Conservation (phyloP, 176 grass and related monocot species). For the Rhynchospora pubera region DNA sequence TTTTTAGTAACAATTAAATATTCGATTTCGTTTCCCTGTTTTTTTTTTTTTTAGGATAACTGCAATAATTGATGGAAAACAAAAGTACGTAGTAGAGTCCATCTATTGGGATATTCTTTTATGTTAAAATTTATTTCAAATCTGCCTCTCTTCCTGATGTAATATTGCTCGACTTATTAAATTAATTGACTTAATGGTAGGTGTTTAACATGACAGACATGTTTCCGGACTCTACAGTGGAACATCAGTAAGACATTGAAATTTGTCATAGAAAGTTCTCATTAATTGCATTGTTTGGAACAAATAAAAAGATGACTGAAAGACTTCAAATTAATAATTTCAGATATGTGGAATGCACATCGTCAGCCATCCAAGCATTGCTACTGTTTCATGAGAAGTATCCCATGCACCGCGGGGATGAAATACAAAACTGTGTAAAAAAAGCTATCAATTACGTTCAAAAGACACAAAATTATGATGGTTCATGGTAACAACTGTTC, state of each 20-base stretch:
- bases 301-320: neutral
- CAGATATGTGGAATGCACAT: slow-evolving; percentile 73
- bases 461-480: slow-evolving; percentile 59
- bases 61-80: neutral
- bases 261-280: neutral
- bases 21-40: neutral
- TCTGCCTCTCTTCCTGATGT: neutral
- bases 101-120: neutral
- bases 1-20: neutral
- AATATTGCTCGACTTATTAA: neutral
- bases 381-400: slow-evolving; percentile 37
- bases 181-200: slow-evolving; percentile 17
- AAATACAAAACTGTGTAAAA: slow-evolving; percentile 49
- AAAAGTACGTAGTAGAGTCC: neutral
- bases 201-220: slow-evolving; percentile 60
- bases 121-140: neutral
- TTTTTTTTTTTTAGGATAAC: neutral
- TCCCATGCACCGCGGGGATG: slow-evolving; percentile 41
- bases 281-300: neutral
- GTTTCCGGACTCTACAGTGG: slow-evolving; percentile 47
- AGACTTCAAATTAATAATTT: neutral
- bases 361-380: slow-evolving; percentile 54
- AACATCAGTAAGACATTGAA: slow-evolving; percentile 47
- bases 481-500: slow-evolving; percentile 46
- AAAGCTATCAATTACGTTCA: slow-evolving; percentile 39